Evolutionary conservation across 2,329 filamentous ascomycete species (phyloP), one percentile per base, ranked within the genome.

Genomic region (Penicillium sp.): DNA sequence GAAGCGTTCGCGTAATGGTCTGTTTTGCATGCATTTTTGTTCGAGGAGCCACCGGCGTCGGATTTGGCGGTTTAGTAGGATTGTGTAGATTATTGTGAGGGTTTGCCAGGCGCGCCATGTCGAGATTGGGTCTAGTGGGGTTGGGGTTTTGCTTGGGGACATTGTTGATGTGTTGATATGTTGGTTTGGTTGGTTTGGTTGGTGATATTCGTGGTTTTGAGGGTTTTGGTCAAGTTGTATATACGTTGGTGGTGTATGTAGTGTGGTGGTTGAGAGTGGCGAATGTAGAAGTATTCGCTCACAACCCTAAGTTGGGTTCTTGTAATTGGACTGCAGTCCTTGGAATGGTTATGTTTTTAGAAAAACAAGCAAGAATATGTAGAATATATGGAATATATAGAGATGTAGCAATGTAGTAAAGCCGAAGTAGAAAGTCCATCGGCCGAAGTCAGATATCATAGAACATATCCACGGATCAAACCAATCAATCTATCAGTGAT

Each of bases 101-200:
- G 60, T 50, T 60, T 65, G 57, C 39, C 50, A 64, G 57, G 57
- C 64, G 48, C 64, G 61, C 40, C 46, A 66, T 61, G 57, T 49
- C 38, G 64, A 63, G 43, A 56, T 48, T 6, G 63, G 54, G 51
- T 66, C 63, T 1, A 50, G 20, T 14, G 47, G 18, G 11, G 39
- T 37, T 43, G 29, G 5, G n/a, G 8, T 11, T 24, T 34, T 51
- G 7, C 31, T 51, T 6, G 26, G 29, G 4, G 18, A 22, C 29
- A 34, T 42, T 29, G 7, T 26, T 26, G 24, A 7, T 26, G 24
- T 26, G 24, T 24, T 24, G 3, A 5, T 24, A 5, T 24, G 22
- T 24, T 24, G 3, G 22, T 8, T 6, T 13, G 7, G 29, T 11
- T 22, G 31, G 18, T 31, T 10, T n/a, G 10, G 9, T 26, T 39